Evolutionary conservation across 176 grass and related monocot genomes (phyloP).

Genomic region (Neostapfia colusana): DNA sequence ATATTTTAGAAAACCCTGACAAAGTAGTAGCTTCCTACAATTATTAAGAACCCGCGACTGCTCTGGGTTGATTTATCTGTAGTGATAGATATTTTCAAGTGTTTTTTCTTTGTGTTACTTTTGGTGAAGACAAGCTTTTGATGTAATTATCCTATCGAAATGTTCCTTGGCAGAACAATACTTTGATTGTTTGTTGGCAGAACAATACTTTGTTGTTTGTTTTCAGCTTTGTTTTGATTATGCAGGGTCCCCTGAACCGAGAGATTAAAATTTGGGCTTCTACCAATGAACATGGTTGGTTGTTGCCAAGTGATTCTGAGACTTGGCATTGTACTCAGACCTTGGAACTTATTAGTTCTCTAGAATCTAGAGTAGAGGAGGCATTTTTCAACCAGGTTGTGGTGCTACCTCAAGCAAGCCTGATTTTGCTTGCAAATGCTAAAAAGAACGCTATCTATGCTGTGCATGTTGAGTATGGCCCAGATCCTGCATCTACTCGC

Average conservation of each 20-base stretch:
- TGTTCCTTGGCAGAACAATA: background rate
- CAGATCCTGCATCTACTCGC: slow-evolving; percentile 67
- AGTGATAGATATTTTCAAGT: background rate
- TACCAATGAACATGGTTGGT: slow-evolving; percentile 77
- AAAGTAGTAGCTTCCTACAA: background rate
- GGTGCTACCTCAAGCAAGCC: slow-evolving; percentile 80
- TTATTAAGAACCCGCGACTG: slow-evolving; percentile 13
- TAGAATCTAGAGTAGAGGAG: slow-evolving; percentile 59
- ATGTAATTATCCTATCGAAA: background rate
- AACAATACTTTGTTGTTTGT: too few relatives aligned
- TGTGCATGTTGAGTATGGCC: slow-evolving; percentile 90
- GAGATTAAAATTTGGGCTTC: slow-evolving; percentile 96
- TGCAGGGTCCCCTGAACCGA: slow-evolving; percentile 84
- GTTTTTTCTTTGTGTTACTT: slow-evolving; percentile 17
- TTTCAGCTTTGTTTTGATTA: too few relatives aligned
- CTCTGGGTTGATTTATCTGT: background rate
- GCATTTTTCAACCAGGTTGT: slow-evolving; percentile 97
- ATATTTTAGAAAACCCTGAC: background rate
- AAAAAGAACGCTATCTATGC: slow-evolving; percentile 98
- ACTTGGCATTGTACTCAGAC: slow-evolving; percentile 90
- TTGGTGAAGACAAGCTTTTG: slow-evolving; percentile 1
- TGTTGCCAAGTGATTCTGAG: slow-evolving; percentile 79
- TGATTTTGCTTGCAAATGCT: slow-evolving; percentile 96
- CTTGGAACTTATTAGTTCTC: slow-evolving; percentile 85
- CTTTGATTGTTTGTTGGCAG: slow-evolving; percentile 1